phyloP scores from a whole-genome alignment of 2,329 filamentous ascomycete genomes.

The Bipolaris cookei region DNA sequence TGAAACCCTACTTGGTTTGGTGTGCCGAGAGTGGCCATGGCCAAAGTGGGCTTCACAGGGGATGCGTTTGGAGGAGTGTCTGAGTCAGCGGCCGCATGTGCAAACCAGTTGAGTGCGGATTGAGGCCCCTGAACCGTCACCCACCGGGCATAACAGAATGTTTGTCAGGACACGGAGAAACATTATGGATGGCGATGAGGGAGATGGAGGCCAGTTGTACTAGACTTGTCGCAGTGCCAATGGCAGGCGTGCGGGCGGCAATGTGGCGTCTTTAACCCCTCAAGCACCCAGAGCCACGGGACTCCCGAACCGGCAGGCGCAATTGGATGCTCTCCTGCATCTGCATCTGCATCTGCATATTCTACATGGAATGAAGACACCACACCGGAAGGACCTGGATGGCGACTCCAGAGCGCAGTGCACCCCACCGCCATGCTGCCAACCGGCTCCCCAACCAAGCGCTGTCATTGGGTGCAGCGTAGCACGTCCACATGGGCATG shows the following conservation, averaged over 20 bases:
- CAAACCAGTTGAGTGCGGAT: constrained; percentile 10
- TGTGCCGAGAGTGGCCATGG: constrained; percentile 1
- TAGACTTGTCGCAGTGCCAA: not conserved
- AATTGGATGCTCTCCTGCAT: constrained; percentile 22
- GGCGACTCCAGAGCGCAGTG: constrained; percentile 3
- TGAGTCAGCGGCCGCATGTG: constrained; percentile 19
- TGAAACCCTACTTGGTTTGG: constrained; percentile 26
- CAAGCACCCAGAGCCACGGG: constrained; percentile 11
- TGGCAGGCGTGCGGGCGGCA: constrained; percentile 2
- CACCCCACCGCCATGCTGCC: constrained; percentile 12
- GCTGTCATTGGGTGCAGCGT: constrained; percentile 14
- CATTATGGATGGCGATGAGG: not conserved
- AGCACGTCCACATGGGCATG: constrained; percentile 2
- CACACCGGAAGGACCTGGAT: constrained; percentile 6
- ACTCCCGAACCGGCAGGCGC: constrained; percentile 26
- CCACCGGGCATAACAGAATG: not conserved
- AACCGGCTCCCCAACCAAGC: constrained; percentile 14
- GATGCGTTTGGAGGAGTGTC: not conserved
- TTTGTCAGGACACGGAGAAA: not conserved
- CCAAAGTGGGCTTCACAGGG: constrained; percentile 6
- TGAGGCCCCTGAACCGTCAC: not conserved
- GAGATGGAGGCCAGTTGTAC: not conserved
- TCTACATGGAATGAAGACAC: constrained; percentile 9
- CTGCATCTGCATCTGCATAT: constrained; percentile 6
- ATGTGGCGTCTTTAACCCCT: constrained; percentile 18